Conservation (phyloP, 345 rosid genomes). For the Populus tremula region DNA sequence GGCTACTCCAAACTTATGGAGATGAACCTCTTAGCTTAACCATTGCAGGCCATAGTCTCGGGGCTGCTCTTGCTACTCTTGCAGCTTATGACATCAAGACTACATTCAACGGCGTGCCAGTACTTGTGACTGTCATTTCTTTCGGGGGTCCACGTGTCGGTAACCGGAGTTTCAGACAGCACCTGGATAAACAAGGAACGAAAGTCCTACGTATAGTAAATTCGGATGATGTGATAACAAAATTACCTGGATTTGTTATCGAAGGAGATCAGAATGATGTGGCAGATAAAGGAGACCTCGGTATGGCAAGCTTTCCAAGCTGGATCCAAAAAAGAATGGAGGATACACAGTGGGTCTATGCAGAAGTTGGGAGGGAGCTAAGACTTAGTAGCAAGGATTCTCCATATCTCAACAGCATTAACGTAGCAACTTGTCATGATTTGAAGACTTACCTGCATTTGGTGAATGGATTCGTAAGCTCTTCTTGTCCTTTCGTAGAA, state of each 20-base stretch:
- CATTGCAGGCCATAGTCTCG: constrained; percentile 33
- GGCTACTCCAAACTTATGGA: constrained; percentile 14
- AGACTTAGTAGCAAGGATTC: constrained; percentile 29
- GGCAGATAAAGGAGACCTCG: constrained; percentile 2
- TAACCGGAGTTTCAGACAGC: constrained; percentile 54
- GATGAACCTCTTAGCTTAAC: constrained; percentile 34
- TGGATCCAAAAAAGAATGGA: constrained; percentile 29
- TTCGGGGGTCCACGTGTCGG: constrained; percentile 97
- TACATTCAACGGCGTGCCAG: constrained; percentile 44
- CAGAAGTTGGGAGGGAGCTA: constrained; percentile 27
- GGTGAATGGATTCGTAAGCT: constrained; percentile 48
- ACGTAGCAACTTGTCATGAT: constrained; percentile 26
- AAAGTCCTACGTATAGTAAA: constrained; percentile 79
- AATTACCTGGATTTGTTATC: constrained; percentile 77
- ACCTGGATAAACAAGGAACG: constrained; percentile 66
- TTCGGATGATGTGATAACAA: constrained; percentile 78
- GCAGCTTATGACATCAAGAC: constrained; percentile 50
- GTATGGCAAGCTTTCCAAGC: constrained; percentile 18
- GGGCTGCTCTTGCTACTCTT: constrained; percentile 29
- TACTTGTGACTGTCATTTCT: constrained; percentile 72
- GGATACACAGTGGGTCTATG: constrained; percentile 22
- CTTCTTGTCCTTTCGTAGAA: constrained; percentile 45
- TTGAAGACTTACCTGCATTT: constrained; percentile 31
- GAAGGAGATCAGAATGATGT: constrained; percentile 33
- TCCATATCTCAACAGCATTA: constrained; percentile 11